These are phyloP conservation scores for Triticum timopheevii DNA, from an alignment of 176 grass and related monocot species.

Conservation along the genomic window DNA sequence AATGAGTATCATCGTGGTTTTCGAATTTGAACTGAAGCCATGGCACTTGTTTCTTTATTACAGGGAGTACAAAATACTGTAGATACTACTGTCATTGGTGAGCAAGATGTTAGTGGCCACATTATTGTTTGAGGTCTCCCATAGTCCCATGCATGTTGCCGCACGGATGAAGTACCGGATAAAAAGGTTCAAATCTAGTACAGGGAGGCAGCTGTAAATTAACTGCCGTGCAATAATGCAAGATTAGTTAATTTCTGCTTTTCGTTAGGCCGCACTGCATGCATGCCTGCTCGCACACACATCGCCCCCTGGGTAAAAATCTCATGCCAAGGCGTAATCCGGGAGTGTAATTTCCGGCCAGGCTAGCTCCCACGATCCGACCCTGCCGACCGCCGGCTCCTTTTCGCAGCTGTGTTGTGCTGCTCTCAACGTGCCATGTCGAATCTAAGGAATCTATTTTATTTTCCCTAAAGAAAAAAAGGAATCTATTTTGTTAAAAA, in stretches of 20 bases:
- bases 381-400: no score
- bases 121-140: neutral
- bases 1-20: no score
- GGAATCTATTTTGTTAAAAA: neutral
- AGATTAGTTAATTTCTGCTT: neutral
- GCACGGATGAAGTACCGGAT: neutral
- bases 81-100: no score
- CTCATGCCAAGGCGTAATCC: no score
- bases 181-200: neutral
- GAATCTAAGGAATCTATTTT: neutral
- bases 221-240: neutral
- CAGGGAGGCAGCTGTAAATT: neutral
- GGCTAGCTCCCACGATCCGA: no score
- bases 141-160: neutral
- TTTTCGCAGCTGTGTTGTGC: neutral
- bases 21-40: no score
- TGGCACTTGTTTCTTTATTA: no score
- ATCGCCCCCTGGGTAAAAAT: no score
- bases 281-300: no score
- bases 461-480: no score
- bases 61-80: no score
- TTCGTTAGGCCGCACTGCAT: neutral
- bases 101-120: neutral
- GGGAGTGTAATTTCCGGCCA: no score
- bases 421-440: neutral